Conservation (phyloP, 2,329 filamentous ascomycete species). For the Colletotrichum scovillei region DNA sequence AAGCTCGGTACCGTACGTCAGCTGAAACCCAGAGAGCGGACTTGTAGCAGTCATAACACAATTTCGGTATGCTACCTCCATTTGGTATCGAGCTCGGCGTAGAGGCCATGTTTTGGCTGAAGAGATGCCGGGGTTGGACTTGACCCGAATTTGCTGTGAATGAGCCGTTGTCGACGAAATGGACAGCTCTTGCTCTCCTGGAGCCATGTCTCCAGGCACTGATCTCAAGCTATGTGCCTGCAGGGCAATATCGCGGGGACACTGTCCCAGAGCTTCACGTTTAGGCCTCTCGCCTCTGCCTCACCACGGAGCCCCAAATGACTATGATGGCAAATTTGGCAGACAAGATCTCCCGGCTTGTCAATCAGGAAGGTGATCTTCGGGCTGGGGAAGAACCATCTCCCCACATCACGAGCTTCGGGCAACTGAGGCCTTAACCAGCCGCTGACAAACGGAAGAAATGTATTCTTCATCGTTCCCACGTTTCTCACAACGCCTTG, state of each 20-base stretch:
- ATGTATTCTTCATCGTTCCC: not conserved
- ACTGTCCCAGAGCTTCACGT: not conserved
- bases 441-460: not conserved
- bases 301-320: conserved; percentile 34
- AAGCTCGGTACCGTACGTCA: conserved; percentile 4
- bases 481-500: not conserved
- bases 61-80: conserved; percentile 43
- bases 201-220: conserved; percentile 45
- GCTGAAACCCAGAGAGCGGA: not conserved
- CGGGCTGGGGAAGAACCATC: conserved; percentile 42
- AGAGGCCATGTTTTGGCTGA: conserved; percentile 43
- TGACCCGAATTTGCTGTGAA: conserved; percentile 41
- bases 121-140: conserved; percentile 41
- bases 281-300: not conserved
- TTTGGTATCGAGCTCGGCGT: conserved; percentile 47
- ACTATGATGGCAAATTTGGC: conserved; percentile 42
- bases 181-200: conserved; percentile 42
- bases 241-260: conserved; percentile 47
- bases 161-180: conserved; percentile 46
- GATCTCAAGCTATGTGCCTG: conserved; percentile 46
- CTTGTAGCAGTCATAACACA: conserved; percentile 37
- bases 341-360: conserved; percentile 38
- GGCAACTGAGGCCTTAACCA: conserved; percentile 3
- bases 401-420: not conserved
- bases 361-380: conserved; percentile 44